These are phyloP conservation scores for Kodamaea fukazawae DNA, from an alignment of 805 yeast species.

Conservation along the genomic window DNA sequence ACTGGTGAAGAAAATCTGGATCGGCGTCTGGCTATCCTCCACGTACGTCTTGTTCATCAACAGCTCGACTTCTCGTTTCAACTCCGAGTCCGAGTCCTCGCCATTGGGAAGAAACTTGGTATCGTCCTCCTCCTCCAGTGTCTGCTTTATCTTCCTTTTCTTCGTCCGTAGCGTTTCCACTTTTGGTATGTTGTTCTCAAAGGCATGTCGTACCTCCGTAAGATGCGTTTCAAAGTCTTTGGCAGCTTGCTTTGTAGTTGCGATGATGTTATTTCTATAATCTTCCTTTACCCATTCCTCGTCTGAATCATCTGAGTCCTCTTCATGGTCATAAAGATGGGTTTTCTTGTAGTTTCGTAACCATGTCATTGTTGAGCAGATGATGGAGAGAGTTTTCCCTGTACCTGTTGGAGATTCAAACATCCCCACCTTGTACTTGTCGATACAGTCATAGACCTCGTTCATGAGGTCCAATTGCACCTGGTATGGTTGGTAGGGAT, in stretches of 20 bases:
- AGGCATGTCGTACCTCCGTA: conserved; percentile 29
- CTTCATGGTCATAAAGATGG: conserved; percentile 10
- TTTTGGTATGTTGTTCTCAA: conserved; percentile 14
- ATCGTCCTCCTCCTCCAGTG: conserved; percentile 11
- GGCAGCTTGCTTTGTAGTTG: conserved; percentile 24
- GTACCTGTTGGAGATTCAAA: conserved; percentile 95
- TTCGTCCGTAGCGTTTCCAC: conserved; percentile 14
- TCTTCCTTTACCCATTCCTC: conserved; percentile 64
- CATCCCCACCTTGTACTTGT: conserved; percentile 63
- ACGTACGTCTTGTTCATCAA: conserved; percentile 45
- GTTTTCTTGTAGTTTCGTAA: conserved; percentile 50
- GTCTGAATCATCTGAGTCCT: conserved; percentile 36
- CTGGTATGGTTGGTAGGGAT: conserved; percentile 79
- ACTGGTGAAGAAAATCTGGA: conserved; percentile 65
- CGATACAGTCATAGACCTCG: conserved; percentile 62
- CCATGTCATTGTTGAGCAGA: conserved; percentile 87
- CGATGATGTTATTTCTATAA: conserved; percentile 29
- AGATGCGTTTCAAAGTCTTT: conserved; percentile 42
- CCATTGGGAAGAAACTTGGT: conserved; percentile 31
- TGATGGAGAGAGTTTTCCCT: conserved; percentile 84
- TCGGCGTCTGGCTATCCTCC: conserved; percentile 25
- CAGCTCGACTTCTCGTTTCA: conserved; percentile 47
- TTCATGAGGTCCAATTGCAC: conserved; percentile 79
- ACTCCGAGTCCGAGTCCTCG: conserved; percentile 31
- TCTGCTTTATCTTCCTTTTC: conserved; percentile 9